A percentile compares a stretch with the other conserved stretches of the same genome.
These are phyloP conservation scores for Podospora sp. DNA, from an alignment of 495 filamentous ascomycete species.

Conservation along the genomic window DNA sequence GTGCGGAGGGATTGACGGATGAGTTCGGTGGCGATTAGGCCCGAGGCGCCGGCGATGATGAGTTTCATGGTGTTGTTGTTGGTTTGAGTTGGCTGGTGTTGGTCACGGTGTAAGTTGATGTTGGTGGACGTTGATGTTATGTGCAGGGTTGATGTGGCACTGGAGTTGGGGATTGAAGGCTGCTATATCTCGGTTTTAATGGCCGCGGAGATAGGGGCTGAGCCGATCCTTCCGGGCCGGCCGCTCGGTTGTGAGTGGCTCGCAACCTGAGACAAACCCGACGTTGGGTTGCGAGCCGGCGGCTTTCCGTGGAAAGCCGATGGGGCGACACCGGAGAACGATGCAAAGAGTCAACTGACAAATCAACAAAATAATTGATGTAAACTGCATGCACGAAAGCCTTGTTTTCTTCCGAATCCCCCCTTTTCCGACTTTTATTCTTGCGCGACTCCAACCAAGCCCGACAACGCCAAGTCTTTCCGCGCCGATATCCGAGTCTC, in stretches of 20 bases:
- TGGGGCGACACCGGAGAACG: neutral
- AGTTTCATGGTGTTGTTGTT: no score
- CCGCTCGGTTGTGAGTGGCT: neutral
- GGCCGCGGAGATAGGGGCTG: neutral
- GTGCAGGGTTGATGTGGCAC: neutral
- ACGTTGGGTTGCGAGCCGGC: neutral
- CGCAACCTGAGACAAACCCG: neutral
- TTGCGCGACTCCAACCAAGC: no score
- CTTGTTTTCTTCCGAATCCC: no score
- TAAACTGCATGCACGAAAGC: no score
- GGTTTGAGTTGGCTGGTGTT: no score
- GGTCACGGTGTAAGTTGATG: neutral
- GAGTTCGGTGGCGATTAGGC: slow-evolving; percentile 53
- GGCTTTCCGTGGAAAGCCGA: neutral
- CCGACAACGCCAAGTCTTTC: no score
- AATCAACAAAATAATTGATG: no score
- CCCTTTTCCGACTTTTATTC: no score
- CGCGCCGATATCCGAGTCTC: neutral
- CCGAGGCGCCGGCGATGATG: slow-evolving; percentile 53
- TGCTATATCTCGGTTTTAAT: neutral
- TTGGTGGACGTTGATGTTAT: no score
- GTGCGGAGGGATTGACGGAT: slow-evolving; percentile 47
- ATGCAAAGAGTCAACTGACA: no score
- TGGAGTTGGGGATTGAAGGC: neutral
- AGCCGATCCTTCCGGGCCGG: neutral